Evolutionary conservation across 352 stramenopile species (phyloP).

Genomic region (Phytophthora kernoviae): DNA sequence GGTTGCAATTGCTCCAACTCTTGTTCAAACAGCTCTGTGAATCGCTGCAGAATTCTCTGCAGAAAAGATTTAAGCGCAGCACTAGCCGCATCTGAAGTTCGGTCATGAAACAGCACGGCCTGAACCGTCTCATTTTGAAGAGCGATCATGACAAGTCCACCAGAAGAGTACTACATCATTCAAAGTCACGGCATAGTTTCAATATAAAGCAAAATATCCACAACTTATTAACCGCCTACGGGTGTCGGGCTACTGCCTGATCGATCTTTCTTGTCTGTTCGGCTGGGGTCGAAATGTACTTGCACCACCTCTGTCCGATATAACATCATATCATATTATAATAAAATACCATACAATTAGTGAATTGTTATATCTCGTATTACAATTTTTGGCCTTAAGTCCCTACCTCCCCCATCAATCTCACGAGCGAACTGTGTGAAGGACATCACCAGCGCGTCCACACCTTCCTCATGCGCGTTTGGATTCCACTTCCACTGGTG

Average conservation of each 20-base stretch:
- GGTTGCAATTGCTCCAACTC: constrained; percentile 53
- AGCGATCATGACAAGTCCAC: constrained; percentile 77
- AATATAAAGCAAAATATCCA: not conserved
- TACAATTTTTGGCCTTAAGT: not conserved
- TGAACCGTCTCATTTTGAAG: constrained; percentile 64
- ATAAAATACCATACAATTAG: constrained; percentile 10
- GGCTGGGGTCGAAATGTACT: constrained; percentile 63
- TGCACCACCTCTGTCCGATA: constrained; percentile 61
- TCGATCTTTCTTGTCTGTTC: constrained; percentile 35
- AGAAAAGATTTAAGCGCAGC: constrained; percentile 64
- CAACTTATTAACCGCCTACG: constrained; percentile 12
- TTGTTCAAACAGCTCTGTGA: constrained; percentile 45
- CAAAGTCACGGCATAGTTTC: not conserved
- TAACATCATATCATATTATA: constrained; percentile 26
- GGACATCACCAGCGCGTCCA: constrained; percentile 81
- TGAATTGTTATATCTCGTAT: constrained; percentile 4
- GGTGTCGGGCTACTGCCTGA: constrained; percentile 26
- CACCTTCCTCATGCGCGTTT: constrained; percentile 69
- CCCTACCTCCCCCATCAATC: constrained; percentile 77
- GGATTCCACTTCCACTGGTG: constrained; percentile 84
- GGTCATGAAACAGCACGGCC: constrained; percentile 81
- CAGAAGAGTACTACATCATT: constrained; percentile 33
- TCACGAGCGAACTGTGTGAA: constrained; percentile 86
- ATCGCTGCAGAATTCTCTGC: constrained; percentile 53
- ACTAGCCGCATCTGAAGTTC: constrained; percentile 51